A percentile compares a stretch with the other conserved stretches of the same genome.
These are phyloP conservation scores for Monosporozyma unispora DNA, from an alignment of 805 yeast genomes.

Conservation along the genomic window DNA sequence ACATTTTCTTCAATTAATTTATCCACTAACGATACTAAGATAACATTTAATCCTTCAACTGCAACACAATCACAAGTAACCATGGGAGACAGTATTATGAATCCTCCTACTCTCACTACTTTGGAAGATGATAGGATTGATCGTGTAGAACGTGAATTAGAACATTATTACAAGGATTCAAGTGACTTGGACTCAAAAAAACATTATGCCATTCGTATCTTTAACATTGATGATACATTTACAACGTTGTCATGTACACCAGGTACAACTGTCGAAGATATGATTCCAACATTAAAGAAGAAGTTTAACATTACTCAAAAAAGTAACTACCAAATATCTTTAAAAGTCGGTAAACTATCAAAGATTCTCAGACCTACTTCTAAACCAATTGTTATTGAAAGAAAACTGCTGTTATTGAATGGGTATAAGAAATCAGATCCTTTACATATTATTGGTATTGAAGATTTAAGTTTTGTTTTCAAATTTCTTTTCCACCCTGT, in stretches of 20 bases:
- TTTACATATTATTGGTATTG: constrained; percentile 69
- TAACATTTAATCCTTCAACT: background rate
- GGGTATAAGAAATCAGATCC: constrained; percentile 78
- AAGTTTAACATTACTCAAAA: constrained; percentile 66
- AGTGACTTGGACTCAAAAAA: constrained; percentile 27
- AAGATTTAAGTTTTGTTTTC: constrained; percentile 73
- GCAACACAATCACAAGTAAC: background rate
- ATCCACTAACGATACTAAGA: background rate
- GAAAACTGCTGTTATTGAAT: constrained; percentile 58
- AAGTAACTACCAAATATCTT: constrained; percentile 66
- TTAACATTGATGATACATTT: constrained; percentile 77
- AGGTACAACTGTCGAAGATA: constrained; percentile 67
- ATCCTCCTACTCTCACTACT: background rate
- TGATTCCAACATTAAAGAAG: constrained; percentile 60
- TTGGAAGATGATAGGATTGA: constrained; percentile 28
- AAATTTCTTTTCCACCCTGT: constrained; percentile 66
- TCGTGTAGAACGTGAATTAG: constrained; percentile 32
- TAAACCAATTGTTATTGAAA: constrained; percentile 68
- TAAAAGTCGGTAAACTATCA: constrained; percentile 66
- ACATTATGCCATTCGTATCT: constrained; percentile 51
- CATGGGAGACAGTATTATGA: background rate
- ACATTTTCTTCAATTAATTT: constrained; percentile 7
- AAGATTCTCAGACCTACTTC: constrained; percentile 66
- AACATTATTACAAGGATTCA: constrained; percentile 31
- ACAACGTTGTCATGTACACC: constrained; percentile 70